phyloP scores from a whole-genome alignment of 225 moss, liverwort and hornwort genomes.

The Pseudoscleropodium purum region DNA sequence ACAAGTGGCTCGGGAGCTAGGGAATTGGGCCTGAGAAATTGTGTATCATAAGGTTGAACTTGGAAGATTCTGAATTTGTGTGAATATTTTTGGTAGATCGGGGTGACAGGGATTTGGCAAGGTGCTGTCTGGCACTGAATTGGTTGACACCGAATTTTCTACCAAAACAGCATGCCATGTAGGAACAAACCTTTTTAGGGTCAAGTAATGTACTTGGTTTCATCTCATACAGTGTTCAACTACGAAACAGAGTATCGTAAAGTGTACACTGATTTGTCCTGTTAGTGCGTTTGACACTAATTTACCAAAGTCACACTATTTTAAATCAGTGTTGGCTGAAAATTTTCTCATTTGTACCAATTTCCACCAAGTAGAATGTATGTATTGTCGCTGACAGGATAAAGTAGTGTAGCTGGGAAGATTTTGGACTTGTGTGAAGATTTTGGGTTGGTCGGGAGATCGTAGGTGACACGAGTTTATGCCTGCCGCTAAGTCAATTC shows the following conservation, averaged over 20 bases:
- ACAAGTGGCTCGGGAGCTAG: not conserved
- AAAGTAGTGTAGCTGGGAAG: not conserved
- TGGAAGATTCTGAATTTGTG: not conserved
- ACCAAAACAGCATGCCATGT: not conserved
- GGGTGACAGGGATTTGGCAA: not conserved
- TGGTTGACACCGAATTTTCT: not conserved
- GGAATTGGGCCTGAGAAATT: not conserved
- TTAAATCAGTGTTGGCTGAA: too few relatives aligned
- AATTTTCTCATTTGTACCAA: not conserved
- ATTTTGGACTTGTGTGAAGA: not conserved
- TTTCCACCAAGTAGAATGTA: not conserved
- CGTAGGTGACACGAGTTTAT: not conserved
- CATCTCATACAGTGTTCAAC: not conserved
- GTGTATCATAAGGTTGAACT: not conserved
- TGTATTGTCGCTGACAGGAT: not conserved
- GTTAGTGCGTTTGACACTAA: not conserved
- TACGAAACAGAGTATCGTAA: too few relatives aligned
- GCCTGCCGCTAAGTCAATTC: not conserved
- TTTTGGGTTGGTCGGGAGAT: not conserved
- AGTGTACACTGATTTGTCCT: not conserved
- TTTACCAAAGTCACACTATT: not conserved
- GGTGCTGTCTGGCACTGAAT: not conserved
- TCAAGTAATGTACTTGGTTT: not conserved
- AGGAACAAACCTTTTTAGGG: not conserved
- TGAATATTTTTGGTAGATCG: not conserved